Evolutionary conservation across 1,284 basidiomycete species (phyloP), one percentile per base, ranked within the genome.

Genomic region (Cryptococcus sp.): DNA sequence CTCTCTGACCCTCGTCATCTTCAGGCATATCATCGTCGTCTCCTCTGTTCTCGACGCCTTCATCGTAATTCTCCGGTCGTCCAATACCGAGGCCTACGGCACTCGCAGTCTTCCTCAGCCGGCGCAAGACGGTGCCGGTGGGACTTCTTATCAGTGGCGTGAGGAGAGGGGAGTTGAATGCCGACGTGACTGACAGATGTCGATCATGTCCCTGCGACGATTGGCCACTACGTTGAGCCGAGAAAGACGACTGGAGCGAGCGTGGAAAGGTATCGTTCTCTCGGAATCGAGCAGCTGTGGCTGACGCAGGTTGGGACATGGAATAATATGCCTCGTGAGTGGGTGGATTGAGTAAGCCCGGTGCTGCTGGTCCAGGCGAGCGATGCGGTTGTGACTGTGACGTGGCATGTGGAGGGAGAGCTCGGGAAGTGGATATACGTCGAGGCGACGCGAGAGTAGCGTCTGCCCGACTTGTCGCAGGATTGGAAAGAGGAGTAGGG

Each of bases 1-100:
- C 86, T 84, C 47, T 86, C 55, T 67, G 68, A 5, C 71, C 72
- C 45, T 74, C 83, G 65, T 87, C 86, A 22, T 84, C 79, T 49
- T 84, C 85, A 19, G 81, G 74, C 22, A 82, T 82, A 38, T 76
- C 69, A 31, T 69, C 72, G 16, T 78, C 72, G 52, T 78, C 75
- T 20, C 69, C 67, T 17, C 54, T 51, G 20, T 60, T 62, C 19
- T 56, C 57, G 20, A 62, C 56, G 17, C 54, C 63, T 16, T 64
- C 61, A 56, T 75, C 74, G 48, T 71, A 70, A 4, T 59, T 59
- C 8, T 66, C 64, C 19, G 68, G 66, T 55, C 66, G 60, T 16
- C 64, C 71, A 27, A 70, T 45, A 19, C 57, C 59, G 20, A 77
- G 53, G 3, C 75, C 75, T 2, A 75, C 68, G 13, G 59, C 54